A percentile compares a stretch with the other conserved stretches of the same genome.
Conservation (phyloP, 495 filamentous ascomycete genomes). For the Daldinia vernicosa region DNA sequence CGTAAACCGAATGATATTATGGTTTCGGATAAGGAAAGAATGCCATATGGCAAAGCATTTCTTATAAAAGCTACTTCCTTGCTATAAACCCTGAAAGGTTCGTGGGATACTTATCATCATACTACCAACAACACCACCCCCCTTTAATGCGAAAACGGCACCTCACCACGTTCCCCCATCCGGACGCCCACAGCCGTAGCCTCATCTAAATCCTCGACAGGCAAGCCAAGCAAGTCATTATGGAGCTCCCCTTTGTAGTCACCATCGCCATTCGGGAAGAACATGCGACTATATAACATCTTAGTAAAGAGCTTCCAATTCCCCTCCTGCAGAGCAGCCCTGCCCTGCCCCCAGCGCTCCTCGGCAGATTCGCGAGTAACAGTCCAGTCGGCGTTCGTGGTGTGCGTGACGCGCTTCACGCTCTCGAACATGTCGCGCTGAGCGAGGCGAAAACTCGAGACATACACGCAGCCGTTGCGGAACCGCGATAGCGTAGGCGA, state of each 20-base stretch:
- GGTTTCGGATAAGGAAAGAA: too few relatives aligned
- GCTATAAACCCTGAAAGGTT: not conserved
- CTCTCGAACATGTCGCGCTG: slow-evolving; percentile 60
- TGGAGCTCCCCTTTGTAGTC: slow-evolving; percentile 52
- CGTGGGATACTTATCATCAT: not conserved
- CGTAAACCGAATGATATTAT: too few relatives aligned
- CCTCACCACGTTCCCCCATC: slow-evolving; percentile 22
- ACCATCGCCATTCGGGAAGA: slow-evolving; percentile 58
- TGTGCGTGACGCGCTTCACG: slow-evolving; percentile 62
- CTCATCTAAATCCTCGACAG: slow-evolving; percentile 69
- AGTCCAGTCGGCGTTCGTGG: slow-evolving; percentile 64
- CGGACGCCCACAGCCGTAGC: slow-evolving; percentile 55
- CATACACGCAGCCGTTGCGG: slow-evolving; percentile 51
- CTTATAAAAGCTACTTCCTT: not conserved
- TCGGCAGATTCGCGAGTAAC: slow-evolving; percentile 54
- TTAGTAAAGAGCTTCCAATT: slow-evolving; percentile 58
- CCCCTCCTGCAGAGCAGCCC: slow-evolving; percentile 53
- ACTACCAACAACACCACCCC: not conserved
- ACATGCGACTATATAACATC: slow-evolving; percentile 61
- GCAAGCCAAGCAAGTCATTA: slow-evolving; percentile 63
- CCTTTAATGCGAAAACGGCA: slow-evolving; percentile 12
- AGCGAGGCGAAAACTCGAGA: slow-evolving; percentile 54
- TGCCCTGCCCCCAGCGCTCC: slow-evolving; percentile 56
- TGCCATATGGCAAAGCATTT: not conserved
- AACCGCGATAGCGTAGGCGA: slow-evolving; percentile 47